Conservation (phyloP, 1,284 basidiomycete genomes). For the Singerocomus inundabilis region DNA sequence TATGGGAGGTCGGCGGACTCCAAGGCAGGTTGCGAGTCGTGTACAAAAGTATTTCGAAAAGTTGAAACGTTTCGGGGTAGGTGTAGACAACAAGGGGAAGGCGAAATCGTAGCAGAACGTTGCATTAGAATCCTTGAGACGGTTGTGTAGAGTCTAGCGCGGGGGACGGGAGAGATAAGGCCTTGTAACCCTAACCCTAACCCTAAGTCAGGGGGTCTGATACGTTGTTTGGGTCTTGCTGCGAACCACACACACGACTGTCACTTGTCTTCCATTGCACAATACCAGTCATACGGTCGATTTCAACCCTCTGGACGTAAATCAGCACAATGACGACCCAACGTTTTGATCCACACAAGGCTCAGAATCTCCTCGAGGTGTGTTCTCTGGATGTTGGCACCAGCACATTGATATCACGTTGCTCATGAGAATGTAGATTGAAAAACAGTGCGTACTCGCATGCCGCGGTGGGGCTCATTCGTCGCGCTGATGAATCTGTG, state of each 20-base stretch:
- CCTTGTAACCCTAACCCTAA: slow-evolving; percentile 28
- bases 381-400: slow-evolving; percentile 22
- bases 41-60: slow-evolving; percentile 86
- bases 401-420: slow-evolving; percentile 20
- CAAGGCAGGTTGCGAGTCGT: slow-evolving; percentile 79
- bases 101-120: slow-evolving; percentile 20
- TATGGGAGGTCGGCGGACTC: slow-evolving; percentile 72
- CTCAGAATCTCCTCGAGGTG: slow-evolving; percentile 87
- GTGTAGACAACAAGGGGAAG: slow-evolving; percentile 39
- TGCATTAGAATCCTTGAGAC: background rate
- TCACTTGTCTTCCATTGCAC: slow-evolving; percentile 37
- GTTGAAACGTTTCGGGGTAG: slow-evolving; percentile 66
- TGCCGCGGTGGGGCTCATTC: background rate
- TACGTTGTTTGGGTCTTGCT: too few relatives aligned
- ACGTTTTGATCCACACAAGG: slow-evolving; percentile 80
- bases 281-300: slow-evolving; percentile 33
- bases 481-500: slow-evolving; percentile 20
- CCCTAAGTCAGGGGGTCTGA: slow-evolving; percentile 12
- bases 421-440: slow-evolving; percentile 61
- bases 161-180: background rate
- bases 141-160: background rate
- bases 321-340: slow-evolving; percentile 29
- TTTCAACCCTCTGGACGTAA: slow-evolving; percentile 22
- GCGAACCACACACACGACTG: too few relatives aligned
- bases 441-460: slow-evolving; percentile 78